A percentile compares a stretch with the other conserved stretches of the same genome.
These are phyloP conservation scores for Solanum infundibuliforme DNA, from an alignment of 257 asterid genomes.

Conservation along the genomic window DNA sequence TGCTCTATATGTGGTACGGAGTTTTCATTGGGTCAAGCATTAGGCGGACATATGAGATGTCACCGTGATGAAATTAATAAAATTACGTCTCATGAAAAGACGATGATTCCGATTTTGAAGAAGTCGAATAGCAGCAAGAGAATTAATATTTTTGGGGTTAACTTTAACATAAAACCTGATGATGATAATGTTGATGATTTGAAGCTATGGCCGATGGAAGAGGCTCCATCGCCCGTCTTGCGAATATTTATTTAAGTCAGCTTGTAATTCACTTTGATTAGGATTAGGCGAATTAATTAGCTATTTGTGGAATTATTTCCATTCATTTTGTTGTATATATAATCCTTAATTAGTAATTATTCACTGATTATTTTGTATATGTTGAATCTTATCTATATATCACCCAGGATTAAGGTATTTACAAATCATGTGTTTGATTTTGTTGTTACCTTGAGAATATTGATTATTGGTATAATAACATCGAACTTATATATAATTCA, in stretches of 20 bases:
- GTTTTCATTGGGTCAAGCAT: background rate
- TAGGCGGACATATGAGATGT: conserved; percentile 8
- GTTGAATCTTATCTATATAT: too few relatives aligned
- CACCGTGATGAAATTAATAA: background rate
- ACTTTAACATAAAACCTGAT: background rate
- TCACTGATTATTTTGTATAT: too few relatives aligned
- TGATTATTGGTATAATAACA: background rate
- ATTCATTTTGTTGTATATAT: background rate
- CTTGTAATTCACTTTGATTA: background rate
- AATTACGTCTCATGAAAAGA: too few relatives aligned
- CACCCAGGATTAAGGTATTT: too few relatives aligned
- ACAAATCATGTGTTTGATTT: background rate
- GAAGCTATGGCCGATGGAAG: background rate
- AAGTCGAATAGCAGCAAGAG: background rate
- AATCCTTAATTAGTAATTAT: background rate
- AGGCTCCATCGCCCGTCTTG: background rate
- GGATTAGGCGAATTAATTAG: background rate
- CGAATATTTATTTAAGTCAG: background rate
- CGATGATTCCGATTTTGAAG: background rate
- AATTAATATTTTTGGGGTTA: background rate
- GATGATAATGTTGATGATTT: background rate
- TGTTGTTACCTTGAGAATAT: background rate
- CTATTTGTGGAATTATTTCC: background rate
- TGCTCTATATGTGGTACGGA: background rate
- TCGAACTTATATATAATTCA: background rate